Evolutionary conservation across 331 rosid genomes (phyloP), one percentile per base, ranked within the genome.

Genomic region (Dryas integrifolia): DNA sequence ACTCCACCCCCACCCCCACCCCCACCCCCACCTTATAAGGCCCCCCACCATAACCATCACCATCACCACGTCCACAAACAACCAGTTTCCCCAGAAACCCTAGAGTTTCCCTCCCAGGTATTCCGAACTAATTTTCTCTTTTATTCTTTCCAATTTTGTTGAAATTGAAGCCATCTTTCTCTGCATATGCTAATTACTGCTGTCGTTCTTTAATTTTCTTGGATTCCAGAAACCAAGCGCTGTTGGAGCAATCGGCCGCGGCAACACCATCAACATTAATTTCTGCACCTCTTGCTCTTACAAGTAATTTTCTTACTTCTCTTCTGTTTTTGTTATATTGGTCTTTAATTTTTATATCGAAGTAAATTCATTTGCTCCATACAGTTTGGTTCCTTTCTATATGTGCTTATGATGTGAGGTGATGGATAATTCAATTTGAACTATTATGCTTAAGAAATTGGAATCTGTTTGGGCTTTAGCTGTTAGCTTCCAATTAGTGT

Each of bases 221-320:
- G 55, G 12, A 56, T 79, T 72, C 72, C 84, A 87, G 97, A 80
- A 86, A 66, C 67, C 81, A 57, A 50, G 40, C 9, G 69, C 0
- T 12, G 7, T 76, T 21, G 89, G 86, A 45, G 88, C 73, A 56
- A 58, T 80, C 30, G 95, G 92, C 53, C 44, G 78, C 35, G 91
- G 92, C 63, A 86, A 84, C 83, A 83, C 87, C 38, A 85, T 93
- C 61, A 63, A 71, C 69, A 86, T 89, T 76, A 85, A 80, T 55
- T 88, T 78, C 81, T 87, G 94, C 64, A 77, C 98, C 49, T 88
- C 90, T 72, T 93, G 96, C 76, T 86, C 96, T 13, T 89, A 91
- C 81, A 89, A 62, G 98, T 87, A 66, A 3, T 8, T n/a, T 11
- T 65, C 43, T 18, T 69, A 5, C 9, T 45, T n/a, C 10, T 2